Conservation (phyloP, 768 basidiomycete genomes). For the Termitomyces sp. region DNA sequence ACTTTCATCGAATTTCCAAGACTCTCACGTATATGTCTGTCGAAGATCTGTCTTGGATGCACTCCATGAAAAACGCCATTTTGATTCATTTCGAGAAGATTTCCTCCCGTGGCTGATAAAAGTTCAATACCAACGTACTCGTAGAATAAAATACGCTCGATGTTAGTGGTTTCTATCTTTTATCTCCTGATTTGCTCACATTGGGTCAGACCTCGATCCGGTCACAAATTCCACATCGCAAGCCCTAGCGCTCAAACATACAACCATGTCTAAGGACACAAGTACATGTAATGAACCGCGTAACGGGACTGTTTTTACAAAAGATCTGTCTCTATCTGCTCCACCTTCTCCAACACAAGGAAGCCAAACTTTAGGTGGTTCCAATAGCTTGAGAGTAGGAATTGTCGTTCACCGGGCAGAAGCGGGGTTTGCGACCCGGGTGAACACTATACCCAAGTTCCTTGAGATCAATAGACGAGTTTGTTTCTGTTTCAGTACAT, state of each 20-base stretch:
- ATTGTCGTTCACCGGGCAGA: constrained; percentile 51
- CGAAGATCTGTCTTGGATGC: constrained; percentile 67
- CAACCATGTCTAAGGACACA: constrained; percentile 36
- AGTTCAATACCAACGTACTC: constrained; percentile 66
- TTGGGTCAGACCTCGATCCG: constrained; percentile 39
- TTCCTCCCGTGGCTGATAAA: constrained; percentile 93
- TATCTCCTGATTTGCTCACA: not conserved
- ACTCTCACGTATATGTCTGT: constrained; percentile 92
- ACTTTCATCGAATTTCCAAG: constrained; percentile 64
- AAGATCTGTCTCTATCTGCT: constrained; percentile 30
- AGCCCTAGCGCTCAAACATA: constrained; percentile 52
- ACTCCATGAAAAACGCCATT: constrained; percentile 58
- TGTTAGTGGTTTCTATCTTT: constrained; percentile 28
- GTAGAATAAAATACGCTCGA: constrained; percentile 52
- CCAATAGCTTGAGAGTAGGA: constrained; percentile 57
- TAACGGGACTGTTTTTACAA: constrained; percentile 16
- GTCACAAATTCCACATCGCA: constrained; percentile 41
- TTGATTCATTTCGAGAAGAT: constrained; percentile 85
- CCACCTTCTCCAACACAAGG: constrained; percentile 41
- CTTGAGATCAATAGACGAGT: constrained; percentile 81
- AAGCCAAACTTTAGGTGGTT: constrained; percentile 27
- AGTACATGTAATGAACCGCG: constrained; percentile 15
- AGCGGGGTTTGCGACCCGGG: constrained; percentile 57
- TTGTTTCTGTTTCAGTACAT: constrained; percentile 17
- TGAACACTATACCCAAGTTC: constrained; percentile 74